Evolutionary conservation across 139 green algal species (phyloP), one percentile per base, ranked within the genome.

Genomic region (Tetratostichococcus sp.): DNA sequence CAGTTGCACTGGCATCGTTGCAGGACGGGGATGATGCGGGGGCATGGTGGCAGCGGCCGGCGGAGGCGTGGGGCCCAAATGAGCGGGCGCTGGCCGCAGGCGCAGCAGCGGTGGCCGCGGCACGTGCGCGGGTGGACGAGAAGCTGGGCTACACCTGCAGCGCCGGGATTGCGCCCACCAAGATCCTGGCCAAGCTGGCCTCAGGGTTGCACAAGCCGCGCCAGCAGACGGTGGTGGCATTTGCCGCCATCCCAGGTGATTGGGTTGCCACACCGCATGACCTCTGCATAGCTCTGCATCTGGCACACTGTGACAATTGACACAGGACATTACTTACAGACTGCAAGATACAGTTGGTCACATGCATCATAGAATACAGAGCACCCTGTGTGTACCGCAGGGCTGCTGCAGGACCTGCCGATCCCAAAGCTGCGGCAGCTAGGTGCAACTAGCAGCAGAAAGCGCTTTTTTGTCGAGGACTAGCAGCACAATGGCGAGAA

Each of bases 121-220:
- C 93, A 72, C 77, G 90, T 2, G 80, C 72, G 31, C 83, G 75
- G 19, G 89, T 97, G 67, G 32, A 69, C 14, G 35, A 30, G n/a
- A 79, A 92, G 85, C 81, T 93, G 67, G 87, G 88, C 2, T 97
- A 87, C 80, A 97, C 76, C 6, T 95, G 88, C 82, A 88, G 73
- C 35, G 92, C 89, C 70, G 85, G 88, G 66, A 77, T 93, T 4
- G 80, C 90, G 1, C 83, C 91, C 74, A 94, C 89, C 81, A 97
- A 97, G 84, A 83, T 97, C 50, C 73, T 97, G 79, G 90, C 89
- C 30, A 97, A 97, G 83, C 82, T 97, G 59, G 84, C 67, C 80
- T 79, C 82, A 70, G 91, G 83, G 39, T 76, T 97, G 82, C 85
- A 97, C 85, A 97, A 97, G 82, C 93, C 93, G 16, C 71, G 72